These are phyloP conservation scores for Tribonema minus DNA, from an alignment of 108 stramenopile genomes.

Conservation along the genomic window DNA sequence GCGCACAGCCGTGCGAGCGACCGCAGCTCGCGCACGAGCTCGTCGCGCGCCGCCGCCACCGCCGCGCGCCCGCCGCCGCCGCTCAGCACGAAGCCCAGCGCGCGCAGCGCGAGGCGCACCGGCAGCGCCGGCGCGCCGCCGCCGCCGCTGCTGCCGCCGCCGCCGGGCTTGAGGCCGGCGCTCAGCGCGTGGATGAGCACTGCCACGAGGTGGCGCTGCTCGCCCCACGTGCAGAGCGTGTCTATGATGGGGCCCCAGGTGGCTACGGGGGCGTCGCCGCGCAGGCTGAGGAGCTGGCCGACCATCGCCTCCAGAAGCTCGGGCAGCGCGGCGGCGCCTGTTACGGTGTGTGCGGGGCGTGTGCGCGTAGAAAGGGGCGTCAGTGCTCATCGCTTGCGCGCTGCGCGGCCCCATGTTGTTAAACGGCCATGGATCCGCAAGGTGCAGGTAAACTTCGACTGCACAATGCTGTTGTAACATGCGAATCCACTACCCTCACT, in stretches of 20 bases:
- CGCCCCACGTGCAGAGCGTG: constrained; percentile 36
- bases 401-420: no score
- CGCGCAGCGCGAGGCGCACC: constrained; percentile 12
- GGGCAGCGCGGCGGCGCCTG: no score
- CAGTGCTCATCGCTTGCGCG: no score
- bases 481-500: no score
- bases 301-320: no score
- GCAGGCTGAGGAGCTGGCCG: no score
- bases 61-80: constrained; percentile 12
- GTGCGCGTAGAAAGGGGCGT: no score
- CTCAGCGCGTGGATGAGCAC: constrained; percentile 10
- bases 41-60: constrained; percentile 6
- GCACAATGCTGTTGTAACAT: no score
- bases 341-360: no score
- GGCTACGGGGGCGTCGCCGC: no score
- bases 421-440: no score
- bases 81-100: constrained; percentile 19
- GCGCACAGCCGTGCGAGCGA: not conserved
- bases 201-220: constrained; percentile 17
- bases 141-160: not conserved
- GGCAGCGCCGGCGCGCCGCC: not conserved
- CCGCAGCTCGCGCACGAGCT: not conserved
- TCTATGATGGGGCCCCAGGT: constrained; percentile 14
- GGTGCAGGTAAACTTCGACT: no score
- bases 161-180: constrained; percentile 6